A percentile compares a stretch with the other conserved stretches of the same genome.
Evolutionary conservation across 176 grass and related monocot genomes (phyloP).

Genomic region (Melocanna baccifera): DNA sequence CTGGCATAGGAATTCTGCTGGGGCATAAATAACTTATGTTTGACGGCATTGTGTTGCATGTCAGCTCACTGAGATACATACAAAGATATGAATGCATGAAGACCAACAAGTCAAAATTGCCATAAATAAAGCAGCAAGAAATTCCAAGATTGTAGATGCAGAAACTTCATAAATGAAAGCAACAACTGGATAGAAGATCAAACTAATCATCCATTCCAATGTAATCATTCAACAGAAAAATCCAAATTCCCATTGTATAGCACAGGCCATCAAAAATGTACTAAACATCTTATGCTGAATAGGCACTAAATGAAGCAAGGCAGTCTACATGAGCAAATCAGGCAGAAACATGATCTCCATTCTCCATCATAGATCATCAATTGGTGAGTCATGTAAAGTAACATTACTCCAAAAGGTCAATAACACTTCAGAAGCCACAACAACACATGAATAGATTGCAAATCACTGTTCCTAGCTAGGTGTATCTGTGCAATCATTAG

Average conservation of each 20-base stretch:
- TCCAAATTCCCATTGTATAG: background rate
- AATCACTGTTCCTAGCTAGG: background rate
- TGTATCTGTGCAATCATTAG: background rate
- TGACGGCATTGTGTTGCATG: background rate
- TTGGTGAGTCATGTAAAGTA: background rate
- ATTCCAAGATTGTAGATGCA: background rate
- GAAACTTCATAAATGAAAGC: background rate
- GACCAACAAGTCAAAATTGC: background rate
- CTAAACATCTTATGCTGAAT: background rate
- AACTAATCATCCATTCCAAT: background rate
- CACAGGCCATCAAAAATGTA: background rate
- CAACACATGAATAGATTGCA: background rate
- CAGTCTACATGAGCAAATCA: background rate
- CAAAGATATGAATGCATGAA: background rate
- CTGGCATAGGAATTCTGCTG: background rate
- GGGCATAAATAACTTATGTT: background rate
- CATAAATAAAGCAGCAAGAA: background rate
- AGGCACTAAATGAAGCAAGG: background rate
- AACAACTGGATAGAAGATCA: background rate
- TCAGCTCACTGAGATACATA: background rate
- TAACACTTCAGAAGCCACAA: background rate
- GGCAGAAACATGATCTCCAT: background rate
- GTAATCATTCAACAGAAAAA: background rate
- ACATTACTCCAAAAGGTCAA: background rate
- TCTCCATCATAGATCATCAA: background rate